A percentile compares a stretch with the other conserved stretches of the same genome.
Evolutionary conservation across 2,329 filamentous ascomycete species (phyloP).

Genomic region (Raffaelea deltoideospora): DNA sequence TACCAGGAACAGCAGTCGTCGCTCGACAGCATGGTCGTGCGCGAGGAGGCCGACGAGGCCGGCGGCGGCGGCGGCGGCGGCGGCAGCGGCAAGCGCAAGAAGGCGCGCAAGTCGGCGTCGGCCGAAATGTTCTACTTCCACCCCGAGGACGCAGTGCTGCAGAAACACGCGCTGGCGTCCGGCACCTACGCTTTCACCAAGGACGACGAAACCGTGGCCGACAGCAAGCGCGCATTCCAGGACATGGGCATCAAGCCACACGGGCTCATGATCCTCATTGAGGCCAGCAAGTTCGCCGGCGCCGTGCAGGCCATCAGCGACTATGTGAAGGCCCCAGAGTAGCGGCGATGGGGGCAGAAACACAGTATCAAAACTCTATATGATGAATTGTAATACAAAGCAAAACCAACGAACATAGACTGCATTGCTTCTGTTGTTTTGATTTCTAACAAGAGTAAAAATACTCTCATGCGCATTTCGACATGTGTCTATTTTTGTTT

Average conservation of each 20-base stretch:
- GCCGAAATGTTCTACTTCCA: conserved; percentile 77
- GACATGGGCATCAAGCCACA: conserved; percentile 77
- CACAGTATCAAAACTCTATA: conserved; percentile 9
- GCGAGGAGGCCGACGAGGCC: conserved; percentile 31
- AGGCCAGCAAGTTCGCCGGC: conserved; percentile 57
- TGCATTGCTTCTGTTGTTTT: no score
- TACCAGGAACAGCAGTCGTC: conserved; percentile 78
- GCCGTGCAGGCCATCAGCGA: conserved; percentile 64
- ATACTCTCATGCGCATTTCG: no score
- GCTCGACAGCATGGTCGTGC: conserved; percentile 27
- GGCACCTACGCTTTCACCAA: conserved; percentile 67
- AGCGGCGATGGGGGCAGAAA: neutral
- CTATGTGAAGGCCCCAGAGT: conserved; percentile 46
- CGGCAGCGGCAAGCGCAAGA: conserved; percentile 31
- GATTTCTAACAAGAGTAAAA: no score
- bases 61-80: conserved; percentile 48
- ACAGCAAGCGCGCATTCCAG: conserved; percentile 89
- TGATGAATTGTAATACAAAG: neutral
- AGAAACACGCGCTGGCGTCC: conserved; percentile 55
- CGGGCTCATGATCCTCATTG: conserved; percentile 77
- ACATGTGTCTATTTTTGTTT: no score
- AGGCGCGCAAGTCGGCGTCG: conserved; percentile 33
- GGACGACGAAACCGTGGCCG: conserved; percentile 65
- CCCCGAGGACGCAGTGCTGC: conserved; percentile 81
- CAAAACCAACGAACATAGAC: no score